These are phyloP conservation scores for Thalassiosira mediterranea DNA, from an alignment of 352 stramenopile genomes.

Conservation along the genomic window DNA sequence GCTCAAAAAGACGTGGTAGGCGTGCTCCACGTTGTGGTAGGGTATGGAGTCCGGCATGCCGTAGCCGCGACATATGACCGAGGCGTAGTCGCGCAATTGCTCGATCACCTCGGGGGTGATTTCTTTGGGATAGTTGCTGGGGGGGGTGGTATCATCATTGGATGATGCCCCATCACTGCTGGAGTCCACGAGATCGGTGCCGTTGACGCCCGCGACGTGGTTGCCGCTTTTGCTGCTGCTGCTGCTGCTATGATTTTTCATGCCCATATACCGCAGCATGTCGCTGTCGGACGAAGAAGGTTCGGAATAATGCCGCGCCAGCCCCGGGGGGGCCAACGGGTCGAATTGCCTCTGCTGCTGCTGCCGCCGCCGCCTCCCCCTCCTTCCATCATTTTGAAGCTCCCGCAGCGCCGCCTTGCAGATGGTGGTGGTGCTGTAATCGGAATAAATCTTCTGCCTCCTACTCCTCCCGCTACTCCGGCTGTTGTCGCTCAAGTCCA, in stretches of 20 bases:
- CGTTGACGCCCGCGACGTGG: background rate
- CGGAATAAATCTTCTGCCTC: slow-evolving; percentile 36
- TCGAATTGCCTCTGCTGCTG: background rate
- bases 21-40: slow-evolving; percentile 71
- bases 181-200: background rate
- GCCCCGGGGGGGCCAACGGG: too few species aligned
- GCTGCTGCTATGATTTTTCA: background rate
- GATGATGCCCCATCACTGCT: background rate
- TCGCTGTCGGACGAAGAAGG: too few species aligned
- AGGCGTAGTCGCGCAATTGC: background rate
- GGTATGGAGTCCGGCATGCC: too few species aligned
- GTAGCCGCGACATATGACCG: background rate
- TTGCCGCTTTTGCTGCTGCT: background rate
- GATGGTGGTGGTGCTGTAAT: slow-evolving; percentile 70
- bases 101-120: background rate
- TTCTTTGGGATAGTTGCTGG: too few species aligned
- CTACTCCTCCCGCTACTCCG: slow-evolving; percentile 4
- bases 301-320: too few species aligned
- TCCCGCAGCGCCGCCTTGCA: slow-evolving; percentile 37
- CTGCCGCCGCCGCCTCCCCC: background rate
- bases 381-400: background rate
- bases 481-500: background rate
- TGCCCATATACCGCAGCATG: too few species aligned
- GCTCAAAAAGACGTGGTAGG: slow-evolving; percentile 76
- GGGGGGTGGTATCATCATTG: background rate